phyloP scores from a whole-genome alignment of 805 yeast species.

The Metschnikowia aberdeeniae region DNA sequence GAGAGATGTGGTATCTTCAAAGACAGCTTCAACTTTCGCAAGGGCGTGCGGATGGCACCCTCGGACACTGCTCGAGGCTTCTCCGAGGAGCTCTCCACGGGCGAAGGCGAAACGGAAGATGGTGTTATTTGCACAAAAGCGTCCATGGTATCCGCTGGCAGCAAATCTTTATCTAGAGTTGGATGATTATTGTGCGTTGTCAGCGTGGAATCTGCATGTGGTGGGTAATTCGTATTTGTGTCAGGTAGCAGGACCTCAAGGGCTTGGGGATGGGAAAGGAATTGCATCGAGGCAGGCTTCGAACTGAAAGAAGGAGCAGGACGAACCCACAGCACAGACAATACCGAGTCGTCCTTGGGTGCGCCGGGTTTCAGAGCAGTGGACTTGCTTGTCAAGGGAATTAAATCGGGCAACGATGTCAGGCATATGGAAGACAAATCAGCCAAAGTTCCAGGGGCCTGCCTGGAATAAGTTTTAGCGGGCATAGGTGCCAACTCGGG shows the following conservation, averaged over 20 bases:
- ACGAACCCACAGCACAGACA: slow-evolving; percentile 9
- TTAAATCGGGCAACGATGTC: slow-evolving; percentile 2
- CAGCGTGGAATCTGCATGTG: too few relatives aligned
- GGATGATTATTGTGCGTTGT: too few relatives aligned
- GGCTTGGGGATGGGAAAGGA: neutral
- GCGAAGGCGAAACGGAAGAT: neutral
- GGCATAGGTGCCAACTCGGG: slow-evolving; percentile 8
- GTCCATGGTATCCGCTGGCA: neutral
- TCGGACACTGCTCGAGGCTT: slow-evolving; percentile 1
- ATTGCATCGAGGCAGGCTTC: neutral
- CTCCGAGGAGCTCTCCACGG: neutral
- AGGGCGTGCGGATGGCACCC: slow-evolving; percentile 8
- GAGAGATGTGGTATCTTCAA: slow-evolving; percentile 20
- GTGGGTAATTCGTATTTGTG: too few relatives aligned
- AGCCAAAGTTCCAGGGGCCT: slow-evolving; percentile 1
- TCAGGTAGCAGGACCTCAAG: neutral
- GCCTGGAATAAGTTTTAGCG: neutral
- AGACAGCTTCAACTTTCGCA: slow-evolving; percentile 21
- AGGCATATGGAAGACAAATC: slow-evolving; percentile 2
- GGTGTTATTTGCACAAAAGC: neutral
- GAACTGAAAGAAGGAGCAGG: neutral
- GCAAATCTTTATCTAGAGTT: neutral
- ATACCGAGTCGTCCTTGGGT: slow-evolving; percentile 7
- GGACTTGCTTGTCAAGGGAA: neutral
- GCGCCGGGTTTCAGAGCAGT: neutral